Conservation (phyloP, 352 stramenopile genomes). For the Blastocystis hominis region DNA sequence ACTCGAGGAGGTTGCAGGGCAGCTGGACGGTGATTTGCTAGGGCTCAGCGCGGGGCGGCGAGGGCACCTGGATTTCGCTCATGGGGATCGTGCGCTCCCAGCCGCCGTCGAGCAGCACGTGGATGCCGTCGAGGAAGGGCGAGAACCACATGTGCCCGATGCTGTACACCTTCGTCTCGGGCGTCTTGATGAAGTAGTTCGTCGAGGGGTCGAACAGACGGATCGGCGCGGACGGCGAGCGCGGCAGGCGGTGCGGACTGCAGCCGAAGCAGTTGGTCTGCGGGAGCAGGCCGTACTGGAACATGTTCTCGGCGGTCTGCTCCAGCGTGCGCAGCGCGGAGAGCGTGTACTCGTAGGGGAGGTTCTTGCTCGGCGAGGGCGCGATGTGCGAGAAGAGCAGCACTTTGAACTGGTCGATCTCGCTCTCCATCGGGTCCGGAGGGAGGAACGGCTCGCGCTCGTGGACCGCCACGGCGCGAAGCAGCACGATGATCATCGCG, state of each 20-base stretch:
- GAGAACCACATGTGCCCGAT: background rate
- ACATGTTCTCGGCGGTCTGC: background rate
- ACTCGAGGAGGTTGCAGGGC: constrained; percentile 11
- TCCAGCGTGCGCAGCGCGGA: background rate
- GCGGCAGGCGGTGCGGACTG: background rate
- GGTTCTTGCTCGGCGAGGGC: background rate
- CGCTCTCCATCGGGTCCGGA: background rate
- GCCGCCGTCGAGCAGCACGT: background rate
- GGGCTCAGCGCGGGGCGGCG: background rate
- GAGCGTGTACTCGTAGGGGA: background rate
- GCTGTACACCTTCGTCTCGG: background rate
- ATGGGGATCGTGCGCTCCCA: background rate
- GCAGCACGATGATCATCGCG: background rate
- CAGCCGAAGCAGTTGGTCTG: constrained; percentile 21
- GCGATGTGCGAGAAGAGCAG: constrained; percentile 27
- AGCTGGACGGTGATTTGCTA: constrained; percentile 17
- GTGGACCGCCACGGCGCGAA: background rate
- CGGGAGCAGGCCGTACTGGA: constrained; percentile 8
- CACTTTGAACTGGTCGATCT: constrained; percentile 37
- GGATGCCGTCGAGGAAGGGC: constrained; percentile 4
- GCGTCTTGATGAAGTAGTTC: background rate
- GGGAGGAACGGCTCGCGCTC: constrained; percentile 17
- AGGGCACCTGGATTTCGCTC: background rate
- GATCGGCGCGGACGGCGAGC: background rate
- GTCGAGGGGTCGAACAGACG: background rate